A percentile compares a stretch with the other conserved stretches of the same genome.
phyloP scores from a whole-genome alignment of 2,329 filamentous ascomycete species.

The Fusarium tricinctum region DNA sequence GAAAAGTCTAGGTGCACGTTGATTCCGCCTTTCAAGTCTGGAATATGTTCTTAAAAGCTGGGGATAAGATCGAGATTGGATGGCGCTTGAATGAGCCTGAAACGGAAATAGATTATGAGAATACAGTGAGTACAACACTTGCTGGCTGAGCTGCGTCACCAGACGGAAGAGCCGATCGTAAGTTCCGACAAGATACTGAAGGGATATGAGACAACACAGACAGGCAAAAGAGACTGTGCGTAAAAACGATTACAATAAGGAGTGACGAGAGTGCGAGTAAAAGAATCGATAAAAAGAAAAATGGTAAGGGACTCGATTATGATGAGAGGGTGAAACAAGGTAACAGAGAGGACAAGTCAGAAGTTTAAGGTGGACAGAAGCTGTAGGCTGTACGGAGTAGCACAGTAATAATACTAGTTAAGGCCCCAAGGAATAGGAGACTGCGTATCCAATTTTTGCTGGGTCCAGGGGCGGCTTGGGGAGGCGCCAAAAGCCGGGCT shows the following conservation, averaged over 20 bases:
- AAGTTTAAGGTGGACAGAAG: slow-evolving; percentile 20
- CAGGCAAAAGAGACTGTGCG: slow-evolving; percentile 3
- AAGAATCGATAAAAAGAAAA: slow-evolving; percentile 20
- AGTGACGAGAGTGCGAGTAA: slow-evolving; percentile 10
- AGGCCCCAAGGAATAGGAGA: slow-evolving; percentile 33
- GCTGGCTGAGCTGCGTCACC: slow-evolving; percentile 41
- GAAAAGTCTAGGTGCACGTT: slow-evolving; percentile 8
- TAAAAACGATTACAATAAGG: slow-evolving; percentile 12
- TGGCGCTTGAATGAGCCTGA: slow-evolving; percentile 11
- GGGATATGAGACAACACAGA: slow-evolving; percentile 1
- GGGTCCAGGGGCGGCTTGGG: slow-evolving; percentile 44
- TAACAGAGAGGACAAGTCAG: slow-evolving; percentile 47
- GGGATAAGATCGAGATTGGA: slow-evolving; percentile 4
- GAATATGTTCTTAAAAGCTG: slow-evolving; percentile 3
- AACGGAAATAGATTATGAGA: slow-evolving; percentile 20
- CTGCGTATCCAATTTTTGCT: slow-evolving; percentile 42
- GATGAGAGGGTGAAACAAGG: slow-evolving; percentile 43
- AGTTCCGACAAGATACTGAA: slow-evolving; percentile 5
- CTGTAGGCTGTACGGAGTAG: not conserved
- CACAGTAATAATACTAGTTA: slow-evolving; percentile 37
- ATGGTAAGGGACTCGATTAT: slow-evolving; percentile 23
- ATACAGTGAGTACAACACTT: slow-evolving; percentile 10
- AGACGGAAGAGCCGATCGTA: slow-evolving; percentile 27
- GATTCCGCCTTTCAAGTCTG: slow-evolving; percentile 9
- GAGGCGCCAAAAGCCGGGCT: slow-evolving; percentile 38